Percentiles rank a stretch among this genome's conserved stretches.
Evolutionary conservation across 2,329 filamentous ascomycete genomes (phyloP).

Genomic region (Kalmusia sp.): DNA sequence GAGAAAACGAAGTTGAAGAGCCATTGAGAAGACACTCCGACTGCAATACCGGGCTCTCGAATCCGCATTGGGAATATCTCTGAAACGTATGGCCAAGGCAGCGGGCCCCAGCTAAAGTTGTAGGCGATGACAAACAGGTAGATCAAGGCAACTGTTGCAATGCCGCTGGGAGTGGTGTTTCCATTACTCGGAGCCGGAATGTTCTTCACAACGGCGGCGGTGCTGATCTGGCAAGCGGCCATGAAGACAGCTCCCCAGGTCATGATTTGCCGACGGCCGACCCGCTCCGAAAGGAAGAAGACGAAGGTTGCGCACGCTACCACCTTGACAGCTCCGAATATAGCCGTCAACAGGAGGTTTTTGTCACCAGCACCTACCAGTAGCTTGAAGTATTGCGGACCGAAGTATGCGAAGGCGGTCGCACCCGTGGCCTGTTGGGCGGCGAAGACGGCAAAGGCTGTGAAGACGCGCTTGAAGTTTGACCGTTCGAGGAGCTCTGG

Average conservation of each 20-base stretch:
- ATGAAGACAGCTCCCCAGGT: constrained; percentile 41
- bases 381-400: constrained; percentile 62
- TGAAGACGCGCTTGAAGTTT: constrained; percentile 37
- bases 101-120: constrained; percentile 60
- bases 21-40: constrained; percentile 60
- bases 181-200: constrained; percentile 48
- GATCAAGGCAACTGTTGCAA: constrained; percentile 61
- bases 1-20: constrained; percentile 60
- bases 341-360: constrained; percentile 58
- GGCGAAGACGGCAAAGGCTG: constrained; percentile 54
- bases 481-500: constrained; percentile 33
- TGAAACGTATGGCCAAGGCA: constrained; percentile 61
- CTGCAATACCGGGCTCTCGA: constrained; percentile 58
- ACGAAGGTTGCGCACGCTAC: constrained; percentile 59
- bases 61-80: constrained; percentile 60
- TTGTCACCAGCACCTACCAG: constrained; percentile 52
- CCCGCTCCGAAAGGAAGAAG: constrained; percentile 59
- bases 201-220: constrained; percentile 48
- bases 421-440: constrained; percentile 61
- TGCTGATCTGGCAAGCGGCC: constrained; percentile 43
- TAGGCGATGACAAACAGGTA: constrained; percentile 64
- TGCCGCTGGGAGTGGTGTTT: constrained; percentile 46
- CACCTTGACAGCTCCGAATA: constrained; percentile 63
- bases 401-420: constrained; percentile 63
- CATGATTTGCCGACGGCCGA: constrained; percentile 52